phyloP scores from a whole-genome alignment of 192 early-diverging fungal species.

The Podila epicladia region DNA sequence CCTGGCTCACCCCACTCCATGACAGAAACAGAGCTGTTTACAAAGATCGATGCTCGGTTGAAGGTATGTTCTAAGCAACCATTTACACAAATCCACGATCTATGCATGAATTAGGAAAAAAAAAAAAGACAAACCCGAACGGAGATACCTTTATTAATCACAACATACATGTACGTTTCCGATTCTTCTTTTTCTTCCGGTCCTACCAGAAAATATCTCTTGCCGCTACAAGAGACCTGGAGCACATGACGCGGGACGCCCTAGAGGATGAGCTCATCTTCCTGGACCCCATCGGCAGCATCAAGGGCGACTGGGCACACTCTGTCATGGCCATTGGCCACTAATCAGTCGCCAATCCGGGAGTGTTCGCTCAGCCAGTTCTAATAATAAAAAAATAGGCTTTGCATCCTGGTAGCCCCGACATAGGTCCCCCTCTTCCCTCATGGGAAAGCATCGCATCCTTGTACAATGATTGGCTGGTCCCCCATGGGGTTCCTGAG shows the following conservation, averaged over 20 bases:
- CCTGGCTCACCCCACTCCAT: slow-evolving; percentile 1
- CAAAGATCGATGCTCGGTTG: slow-evolving; percentile 31
- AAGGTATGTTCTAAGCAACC: slow-evolving; percentile 14
- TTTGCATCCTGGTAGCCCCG: not conserved
- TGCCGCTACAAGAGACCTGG: slow-evolving; percentile 11
- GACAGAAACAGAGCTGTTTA: slow-evolving; percentile 7
- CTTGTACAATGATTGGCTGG: no score
- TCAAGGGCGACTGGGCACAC: slow-evolving; percentile 15
- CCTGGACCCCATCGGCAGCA: slow-evolving; percentile 10
- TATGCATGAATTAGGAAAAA: no score
- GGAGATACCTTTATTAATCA: not conserved
- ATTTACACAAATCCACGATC: no score
- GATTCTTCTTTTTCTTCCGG: not conserved
- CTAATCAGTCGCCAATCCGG: not conserved
- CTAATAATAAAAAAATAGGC: not conserved
- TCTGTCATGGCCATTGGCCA: slow-evolving; percentile 2
- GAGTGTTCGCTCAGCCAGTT: no score
- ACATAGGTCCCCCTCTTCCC: no score
- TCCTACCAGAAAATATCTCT: slow-evolving; percentile 20
- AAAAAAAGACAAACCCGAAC: not conserved
- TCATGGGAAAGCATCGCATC: no score
- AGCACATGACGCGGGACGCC: slow-evolving; percentile 6
- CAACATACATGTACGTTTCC: not conserved
- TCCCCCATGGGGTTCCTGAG: no score
- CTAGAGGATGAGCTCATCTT: slow-evolving; percentile 21